These are phyloP conservation scores for Boletus patriciae DNA, from an alignment of 768 basidiomycete species.

Conservation along the genomic window DNA sequence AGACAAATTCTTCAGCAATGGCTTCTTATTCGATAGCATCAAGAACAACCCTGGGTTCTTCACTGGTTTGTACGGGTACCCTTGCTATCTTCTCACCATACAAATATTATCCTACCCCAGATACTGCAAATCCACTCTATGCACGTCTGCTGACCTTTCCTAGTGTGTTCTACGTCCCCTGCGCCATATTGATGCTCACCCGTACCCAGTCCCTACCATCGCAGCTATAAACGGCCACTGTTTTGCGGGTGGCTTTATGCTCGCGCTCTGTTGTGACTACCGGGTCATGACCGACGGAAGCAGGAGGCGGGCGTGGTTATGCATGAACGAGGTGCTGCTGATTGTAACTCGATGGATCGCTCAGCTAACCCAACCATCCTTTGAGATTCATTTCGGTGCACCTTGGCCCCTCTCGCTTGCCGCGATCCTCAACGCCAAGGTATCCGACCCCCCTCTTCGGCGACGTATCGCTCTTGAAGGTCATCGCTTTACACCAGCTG, in stretches of 20 bases:
- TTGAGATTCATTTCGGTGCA: conserved; percentile 78
- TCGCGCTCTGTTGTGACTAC: conserved; percentile 83
- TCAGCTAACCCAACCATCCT: not conserved
- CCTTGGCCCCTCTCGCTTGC: conserved; percentile 73
- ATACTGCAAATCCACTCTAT: conserved; percentile 72
- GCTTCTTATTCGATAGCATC: conserved; percentile 61
- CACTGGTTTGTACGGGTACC: conserved; percentile 44
- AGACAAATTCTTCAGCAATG: conserved; percentile 90
- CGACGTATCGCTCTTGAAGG: conserved; percentile 81
- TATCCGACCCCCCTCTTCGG: conserved; percentile 54
- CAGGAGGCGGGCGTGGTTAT: conserved; percentile 77
- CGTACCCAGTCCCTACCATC: conserved; percentile 65
- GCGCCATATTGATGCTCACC: not conserved
- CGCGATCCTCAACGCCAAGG: conserved; percentile 61
- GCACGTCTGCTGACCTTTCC: conserved; percentile 72
- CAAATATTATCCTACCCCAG: conserved; percentile 37
- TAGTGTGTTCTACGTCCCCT: conserved; percentile 45
- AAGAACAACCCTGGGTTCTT: conserved; percentile 61
- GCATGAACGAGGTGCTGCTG: conserved; percentile 81
- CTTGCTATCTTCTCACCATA: not conserved
- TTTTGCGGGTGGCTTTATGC: conserved; percentile 80
- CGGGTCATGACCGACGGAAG: conserved; percentile 84
- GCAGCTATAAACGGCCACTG: conserved; percentile 84
- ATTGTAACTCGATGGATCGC: not conserved
- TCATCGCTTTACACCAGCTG: conserved; percentile 70